Percentiles rank a stretch among this genome's conserved stretches.
These are phyloP conservation scores for Suillus subaureus DNA, from an alignment of 768 basidiomycete genomes.

Conservation along the genomic window DNA sequence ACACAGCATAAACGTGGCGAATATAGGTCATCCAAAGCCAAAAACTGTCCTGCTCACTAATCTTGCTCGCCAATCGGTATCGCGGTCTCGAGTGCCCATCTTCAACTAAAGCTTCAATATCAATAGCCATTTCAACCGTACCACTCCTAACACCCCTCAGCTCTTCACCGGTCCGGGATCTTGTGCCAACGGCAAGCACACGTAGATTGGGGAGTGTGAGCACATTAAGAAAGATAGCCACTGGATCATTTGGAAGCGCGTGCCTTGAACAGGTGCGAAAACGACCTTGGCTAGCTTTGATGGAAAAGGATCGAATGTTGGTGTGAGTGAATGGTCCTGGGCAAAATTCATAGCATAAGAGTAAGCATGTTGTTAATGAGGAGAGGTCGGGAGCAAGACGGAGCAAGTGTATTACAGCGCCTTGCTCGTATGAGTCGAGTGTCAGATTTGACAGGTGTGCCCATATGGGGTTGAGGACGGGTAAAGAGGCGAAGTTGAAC, in stretches of 20 bases:
- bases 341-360: not conserved
- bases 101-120: not conserved
- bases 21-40: not conserved
- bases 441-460: not conserved
- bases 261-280: not conserved
- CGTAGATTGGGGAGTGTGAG: not conserved
- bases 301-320: constrained; percentile 30
- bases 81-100: no score
- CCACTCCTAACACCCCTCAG: not conserved
- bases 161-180: not conserved
- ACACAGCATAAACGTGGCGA: not conserved
- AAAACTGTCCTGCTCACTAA: not conserved
- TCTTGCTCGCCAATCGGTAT: no score
- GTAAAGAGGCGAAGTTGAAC: not conserved
- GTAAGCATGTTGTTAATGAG: not conserved
- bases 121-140: not conserved
- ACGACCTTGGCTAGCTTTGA: not conserved
- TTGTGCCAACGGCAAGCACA: not conserved
- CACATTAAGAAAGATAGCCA: not conserved
- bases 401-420: not conserved
- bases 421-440: not conserved
- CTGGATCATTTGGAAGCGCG: not conserved
- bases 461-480: not conserved
- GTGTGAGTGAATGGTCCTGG: constrained; percentile 18
- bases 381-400: not conserved